These are phyloP conservation scores for Eurotiales sp. DNA, from an alignment of 2,329 filamentous ascomycete genomes.

Conservation along the genomic window DNA sequence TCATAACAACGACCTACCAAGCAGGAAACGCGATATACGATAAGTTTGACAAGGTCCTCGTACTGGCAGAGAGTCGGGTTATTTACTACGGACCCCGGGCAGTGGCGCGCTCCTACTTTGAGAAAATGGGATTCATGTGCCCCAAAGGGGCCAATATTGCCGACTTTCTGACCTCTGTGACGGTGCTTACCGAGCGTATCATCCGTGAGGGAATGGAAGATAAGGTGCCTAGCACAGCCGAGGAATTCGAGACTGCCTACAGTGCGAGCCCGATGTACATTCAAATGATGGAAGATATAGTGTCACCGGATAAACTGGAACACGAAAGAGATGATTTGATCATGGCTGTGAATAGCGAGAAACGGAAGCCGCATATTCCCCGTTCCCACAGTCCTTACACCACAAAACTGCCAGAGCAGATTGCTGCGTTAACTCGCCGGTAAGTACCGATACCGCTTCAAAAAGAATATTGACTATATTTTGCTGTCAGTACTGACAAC, in stretches of 20 bases:
- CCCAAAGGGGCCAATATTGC: conserved; percentile 59
- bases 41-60: conserved; percentile 65
- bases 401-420: conserved; percentile 33
- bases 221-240: conserved; percentile 31
- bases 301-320: conserved; percentile 26
- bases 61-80: conserved; percentile 61
- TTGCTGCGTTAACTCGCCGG: conserved; percentile 44
- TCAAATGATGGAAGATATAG: conserved; percentile 49
- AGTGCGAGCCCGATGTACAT: conserved; percentile 48
- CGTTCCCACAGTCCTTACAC: conserved; percentile 30
- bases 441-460: conserved; percentile 3
- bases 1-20: conserved; percentile 64
- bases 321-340: conserved; percentile 28
- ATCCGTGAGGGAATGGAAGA: conserved; percentile 30
- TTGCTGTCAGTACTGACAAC: too few species aligned
- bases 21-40: conserved; percentile 66
- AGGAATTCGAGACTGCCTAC: conserved; percentile 48
- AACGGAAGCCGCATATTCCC: conserved; percentile 29
- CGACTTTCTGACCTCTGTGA: conserved; percentile 64
- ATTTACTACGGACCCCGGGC: conserved; percentile 60
- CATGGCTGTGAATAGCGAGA: conserved; percentile 27
- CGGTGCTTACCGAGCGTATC: conserved; percentile 50
- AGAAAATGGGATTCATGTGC: conserved; percentile 60
- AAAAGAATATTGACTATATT: neutral
- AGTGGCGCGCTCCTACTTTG: conserved; percentile 60